Percentiles rank a stretch among this genome's conserved stretches.
Conservation (phyloP, 1,284 basidiomycete genomes). For the Rhodotorula sp. region DNA sequence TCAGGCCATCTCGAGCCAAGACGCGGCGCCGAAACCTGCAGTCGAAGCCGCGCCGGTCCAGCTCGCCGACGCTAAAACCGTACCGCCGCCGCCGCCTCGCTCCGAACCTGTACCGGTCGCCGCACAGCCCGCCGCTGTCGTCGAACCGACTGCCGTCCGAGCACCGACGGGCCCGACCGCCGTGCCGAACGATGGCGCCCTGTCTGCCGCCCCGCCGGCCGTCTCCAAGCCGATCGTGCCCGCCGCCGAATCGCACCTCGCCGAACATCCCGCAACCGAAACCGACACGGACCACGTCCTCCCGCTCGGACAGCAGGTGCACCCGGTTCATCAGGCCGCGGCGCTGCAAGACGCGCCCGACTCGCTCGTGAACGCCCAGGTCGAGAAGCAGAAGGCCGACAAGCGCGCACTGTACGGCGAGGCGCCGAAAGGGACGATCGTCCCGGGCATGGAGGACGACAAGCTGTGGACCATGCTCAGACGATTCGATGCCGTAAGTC, state of each 20-base stretch:
- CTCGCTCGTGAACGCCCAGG: slow-evolving; percentile 46
- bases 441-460: slow-evolving; percentile 52
- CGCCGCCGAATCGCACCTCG: slow-evolving; percentile 27
- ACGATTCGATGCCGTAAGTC: slow-evolving; percentile 49
- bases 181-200: neutral
- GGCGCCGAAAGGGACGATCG: slow-evolving; percentile 48
- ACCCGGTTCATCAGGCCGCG: slow-evolving; percentile 48
- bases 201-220: slow-evolving; percentile 5
- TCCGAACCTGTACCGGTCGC: slow-evolving; percentile 1
- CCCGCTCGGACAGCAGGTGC: slow-evolving; percentile 47
- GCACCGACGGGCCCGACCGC: neutral
- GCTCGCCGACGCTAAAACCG: slow-evolving; percentile 6
- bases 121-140: neutral
- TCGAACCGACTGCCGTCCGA: neutral
- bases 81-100: neutral
- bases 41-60: slow-evolving; percentile 22
- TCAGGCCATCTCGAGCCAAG: slow-evolving; percentile 9
- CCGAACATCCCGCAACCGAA: slow-evolving; percentile 21
- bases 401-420: slow-evolving; percentile 48
- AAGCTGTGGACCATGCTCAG: slow-evolving; percentile 50
- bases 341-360: slow-evolving; percentile 46
- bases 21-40: slow-evolving; percentile 23
- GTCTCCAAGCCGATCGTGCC: slow-evolving; percentile 28
- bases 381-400: slow-evolving; percentile 51
- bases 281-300: slow-evolving; percentile 40